Evolutionary conservation across 208 protist species (phyloP), one percentile per base, ranked within the genome.

Genomic region (Leishmania martiniquensis): DNA sequence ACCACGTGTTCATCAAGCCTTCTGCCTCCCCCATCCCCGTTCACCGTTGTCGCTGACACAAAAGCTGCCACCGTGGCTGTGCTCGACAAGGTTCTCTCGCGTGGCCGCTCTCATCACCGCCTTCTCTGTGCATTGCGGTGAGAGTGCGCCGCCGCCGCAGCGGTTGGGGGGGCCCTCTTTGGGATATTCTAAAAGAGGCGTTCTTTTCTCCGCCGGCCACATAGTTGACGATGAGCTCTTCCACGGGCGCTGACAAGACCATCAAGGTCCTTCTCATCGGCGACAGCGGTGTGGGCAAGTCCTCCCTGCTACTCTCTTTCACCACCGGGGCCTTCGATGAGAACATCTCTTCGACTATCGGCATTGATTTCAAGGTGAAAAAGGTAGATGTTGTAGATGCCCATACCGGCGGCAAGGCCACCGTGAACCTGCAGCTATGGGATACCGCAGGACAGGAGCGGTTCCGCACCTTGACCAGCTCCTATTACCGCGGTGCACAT

Each of bases 331-430:
- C 75, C 12, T 97, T 94, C 68, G 83, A 94, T 65, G 78, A 85
- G 52, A 85, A 89, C 54, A 87, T 89, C 70, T 81, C 81, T 20
- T 77, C 92, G 25, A 97, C 93, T 42, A 96, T 98, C 68, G 95
- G 95, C 69, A 91, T 97, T n/a, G 95, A 98, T 71, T 98, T 97
- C 80, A 96, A 94, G 77, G 79, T 89, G 0, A 92, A 92, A 72
- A 92, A 82, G 39, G 89, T 93, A 29, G 77, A 84, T 15, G 95
- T 99, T 34, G 69, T 78, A 59, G 94, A 94, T 75, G 42, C 67
- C 9, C 66, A 77, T 52, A 78, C 47, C 7, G 85, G 85, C 25
- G 51, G 79, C 29, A 71, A 81, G n/a, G 93, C 97, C 54, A 80
- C 85, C 3, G 88, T 97, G 34, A 96, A 95, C 57, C 51, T 98